Evolutionary conservation across 2,329 filamentous ascomycete genomes (phyloP).

Genomic region (Botryosphaeria dothidea): DNA sequence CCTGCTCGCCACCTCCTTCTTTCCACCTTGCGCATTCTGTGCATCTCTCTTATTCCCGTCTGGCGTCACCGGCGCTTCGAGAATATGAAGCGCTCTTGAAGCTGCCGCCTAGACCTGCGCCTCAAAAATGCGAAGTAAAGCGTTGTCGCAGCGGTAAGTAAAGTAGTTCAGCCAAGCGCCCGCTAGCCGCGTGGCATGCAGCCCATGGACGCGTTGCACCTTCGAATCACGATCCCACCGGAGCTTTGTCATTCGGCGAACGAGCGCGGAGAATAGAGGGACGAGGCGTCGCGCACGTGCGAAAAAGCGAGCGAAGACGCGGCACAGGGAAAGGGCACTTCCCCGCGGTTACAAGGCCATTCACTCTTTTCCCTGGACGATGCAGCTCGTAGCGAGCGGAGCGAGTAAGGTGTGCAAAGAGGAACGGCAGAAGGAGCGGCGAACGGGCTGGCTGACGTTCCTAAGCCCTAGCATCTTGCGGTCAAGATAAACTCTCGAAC

Average conservation of each 20-base stretch:
- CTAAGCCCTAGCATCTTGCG: conserved; percentile 1
- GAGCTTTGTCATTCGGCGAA: neutral
- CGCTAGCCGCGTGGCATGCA: neutral
- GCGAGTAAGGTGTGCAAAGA: neutral
- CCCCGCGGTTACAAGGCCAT: neutral
- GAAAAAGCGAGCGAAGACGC: neutral
- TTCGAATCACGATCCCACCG: neutral
- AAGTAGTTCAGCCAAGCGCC: neutral
- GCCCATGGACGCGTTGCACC: neutral
- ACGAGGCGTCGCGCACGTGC: neutral
- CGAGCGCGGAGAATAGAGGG: neutral
- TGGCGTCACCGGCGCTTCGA: neutral
- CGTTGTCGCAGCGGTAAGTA: neutral
- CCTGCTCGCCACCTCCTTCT: neutral
- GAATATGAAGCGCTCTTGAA: neutral
- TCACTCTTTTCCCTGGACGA: neutral
- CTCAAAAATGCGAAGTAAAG: neutral
- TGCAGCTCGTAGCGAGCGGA: neutral
- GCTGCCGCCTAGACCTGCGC: neutral
- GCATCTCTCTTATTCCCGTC: neutral
- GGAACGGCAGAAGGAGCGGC: neutral
- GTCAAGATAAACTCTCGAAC: conserved; percentile 2
- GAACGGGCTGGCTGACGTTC: neutral
- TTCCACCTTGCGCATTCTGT: too few relatives aligned
- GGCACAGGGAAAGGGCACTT: neutral